A percentile compares a stretch with the other conserved stretches of the same genome.
These are phyloP conservation scores for Insectozyma bohioensis DNA, from an alignment of 1,139 yeast genomes.

Conservation along the genomic window DNA sequence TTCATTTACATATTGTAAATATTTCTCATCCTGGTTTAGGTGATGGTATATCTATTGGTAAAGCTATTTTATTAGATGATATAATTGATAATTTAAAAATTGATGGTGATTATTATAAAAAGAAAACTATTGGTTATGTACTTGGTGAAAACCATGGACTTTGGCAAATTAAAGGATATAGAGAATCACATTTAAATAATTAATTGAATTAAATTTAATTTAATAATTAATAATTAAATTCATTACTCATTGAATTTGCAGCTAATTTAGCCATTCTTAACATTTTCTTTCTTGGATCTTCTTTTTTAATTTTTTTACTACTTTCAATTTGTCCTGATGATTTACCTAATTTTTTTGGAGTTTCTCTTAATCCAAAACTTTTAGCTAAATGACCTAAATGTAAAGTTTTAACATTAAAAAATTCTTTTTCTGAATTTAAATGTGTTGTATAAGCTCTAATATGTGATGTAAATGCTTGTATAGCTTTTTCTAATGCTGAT, in stretches of 20 bases:
- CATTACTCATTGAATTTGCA: constrained; percentile 60
- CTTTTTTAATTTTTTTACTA: constrained; percentile 42
- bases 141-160: constrained; percentile 79
- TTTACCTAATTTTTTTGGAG: constrained; percentile 76
- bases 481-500: constrained; percentile 58
- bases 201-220: not conserved
- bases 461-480: constrained; percentile 82
- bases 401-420: constrained; percentile 74
- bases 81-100: constrained; percentile 67
- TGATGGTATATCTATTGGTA: constrained; percentile 71
- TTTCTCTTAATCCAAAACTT: constrained; percentile 89
- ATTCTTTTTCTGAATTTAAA: constrained; percentile 70
- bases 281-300: constrained; percentile 70
- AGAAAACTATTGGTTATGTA: constrained; percentile 50
- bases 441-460: constrained; percentile 97
- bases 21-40: constrained; percentile 72
- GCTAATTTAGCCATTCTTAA: constrained; percentile 75
- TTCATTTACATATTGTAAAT: constrained; percentile 90
- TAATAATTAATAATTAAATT: constrained; percentile 60
- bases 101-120: constrained; percentile 46
- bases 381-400: constrained; percentile 97
- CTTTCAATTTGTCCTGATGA: constrained; percentile 25
- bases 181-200: constrained; percentile 14
- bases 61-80: constrained; percentile 79
- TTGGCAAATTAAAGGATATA: constrained; percentile 48